phyloP scores from a whole-genome alignment of 2,329 filamentous ascomycete genomes.

The Aureobasidium sp. region DNA sequence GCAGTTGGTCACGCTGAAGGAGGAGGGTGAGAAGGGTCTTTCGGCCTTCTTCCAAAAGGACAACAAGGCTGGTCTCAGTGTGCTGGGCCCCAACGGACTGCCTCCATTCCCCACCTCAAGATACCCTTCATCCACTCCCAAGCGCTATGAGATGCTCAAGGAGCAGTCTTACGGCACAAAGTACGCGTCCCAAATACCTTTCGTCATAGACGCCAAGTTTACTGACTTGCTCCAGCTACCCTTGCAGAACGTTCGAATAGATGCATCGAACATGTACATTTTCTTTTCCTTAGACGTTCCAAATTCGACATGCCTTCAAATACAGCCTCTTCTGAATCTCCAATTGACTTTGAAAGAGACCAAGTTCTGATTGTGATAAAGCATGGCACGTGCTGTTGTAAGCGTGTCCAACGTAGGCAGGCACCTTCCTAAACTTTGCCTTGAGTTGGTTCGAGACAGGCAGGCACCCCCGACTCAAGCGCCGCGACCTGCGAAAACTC shows the following conservation, averaged over 20 bases:
- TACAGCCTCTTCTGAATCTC: not conserved
- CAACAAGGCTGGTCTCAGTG: constrained; percentile 42
- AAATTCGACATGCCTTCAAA: constrained; percentile 4
- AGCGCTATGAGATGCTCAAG: constrained; percentile 61
- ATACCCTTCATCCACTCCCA: constrained; percentile 47
- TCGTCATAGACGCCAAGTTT: not conserved
- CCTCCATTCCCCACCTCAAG: constrained; percentile 79
- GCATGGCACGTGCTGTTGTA: not conserved
- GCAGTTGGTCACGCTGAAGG: constrained; percentile 66
- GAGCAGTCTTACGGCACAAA: constrained; percentile 57
- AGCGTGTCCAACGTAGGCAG: not conserved
- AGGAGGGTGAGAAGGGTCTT: constrained; percentile 66
- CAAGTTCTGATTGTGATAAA: not conserved
- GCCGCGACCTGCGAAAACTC: not conserved
- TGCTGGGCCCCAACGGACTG: constrained; percentile 68
- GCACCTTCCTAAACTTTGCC: not conserved
- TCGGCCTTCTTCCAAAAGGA: constrained; percentile 65
- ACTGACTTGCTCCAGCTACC: constrained; percentile 30
- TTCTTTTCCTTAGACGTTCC: constrained; percentile 3
- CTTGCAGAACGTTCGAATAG: constrained; percentile 37
- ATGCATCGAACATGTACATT: constrained; percentile 11
- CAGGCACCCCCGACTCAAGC: not conserved
- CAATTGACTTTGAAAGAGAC: not conserved
- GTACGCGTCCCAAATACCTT: not conserved
- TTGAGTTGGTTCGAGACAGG: not conserved